Percentiles rank a stretch among this genome's conserved stretches.
Evolutionary conservation across 1,139 yeast genomes (phyloP).

Genomic region (Yamadazyma jaroonii): DNA sequence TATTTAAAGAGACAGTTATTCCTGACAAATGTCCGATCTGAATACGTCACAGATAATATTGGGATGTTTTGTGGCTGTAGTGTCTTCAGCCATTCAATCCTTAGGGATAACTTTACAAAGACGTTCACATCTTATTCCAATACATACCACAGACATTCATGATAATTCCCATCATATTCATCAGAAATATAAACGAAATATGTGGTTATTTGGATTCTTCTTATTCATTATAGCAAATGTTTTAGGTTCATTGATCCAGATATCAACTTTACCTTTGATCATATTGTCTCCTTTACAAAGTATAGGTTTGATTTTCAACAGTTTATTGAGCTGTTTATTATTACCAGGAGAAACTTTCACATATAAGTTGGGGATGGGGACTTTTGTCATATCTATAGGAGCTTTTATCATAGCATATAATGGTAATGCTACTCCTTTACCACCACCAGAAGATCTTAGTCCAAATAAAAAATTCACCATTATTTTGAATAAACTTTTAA

Average conservation of each 20-base stretch:
- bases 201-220: constrained; percentile 76
- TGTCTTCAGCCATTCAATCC: constrained; percentile 80
- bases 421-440: constrained; percentile 40
- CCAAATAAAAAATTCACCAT: constrained; percentile 25
- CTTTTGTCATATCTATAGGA: constrained; percentile 66
- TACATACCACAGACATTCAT: constrained; percentile 9
- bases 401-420: constrained; percentile 79
- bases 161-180: constrained; percentile 21
- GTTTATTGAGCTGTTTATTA: constrained; percentile 63
- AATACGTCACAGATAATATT: constrained; percentile 24
- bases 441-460: constrained; percentile 15
- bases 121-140: constrained; percentile 60
- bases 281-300: constrained; percentile 83
- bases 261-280: constrained; percentile 79
- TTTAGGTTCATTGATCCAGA: constrained; percentile 79
- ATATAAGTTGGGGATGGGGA: constrained; percentile 55
- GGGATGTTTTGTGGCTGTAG: constrained; percentile 74
- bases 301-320: constrained; percentile 81
- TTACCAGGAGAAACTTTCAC: constrained; percentile 71
- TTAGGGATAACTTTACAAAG: constrained; percentile 82
- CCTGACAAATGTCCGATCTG: not conserved
- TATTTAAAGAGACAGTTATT: not conserved
- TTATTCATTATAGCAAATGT: constrained; percentile 73
- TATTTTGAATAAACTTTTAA: constrained; percentile 24
- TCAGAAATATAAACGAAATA: constrained; percentile 48